Percentiles rank a stretch among this genome's conserved stretches.
Conservation (phyloP, 441 rosid species). For the Aquilaria agallochum region DNA sequence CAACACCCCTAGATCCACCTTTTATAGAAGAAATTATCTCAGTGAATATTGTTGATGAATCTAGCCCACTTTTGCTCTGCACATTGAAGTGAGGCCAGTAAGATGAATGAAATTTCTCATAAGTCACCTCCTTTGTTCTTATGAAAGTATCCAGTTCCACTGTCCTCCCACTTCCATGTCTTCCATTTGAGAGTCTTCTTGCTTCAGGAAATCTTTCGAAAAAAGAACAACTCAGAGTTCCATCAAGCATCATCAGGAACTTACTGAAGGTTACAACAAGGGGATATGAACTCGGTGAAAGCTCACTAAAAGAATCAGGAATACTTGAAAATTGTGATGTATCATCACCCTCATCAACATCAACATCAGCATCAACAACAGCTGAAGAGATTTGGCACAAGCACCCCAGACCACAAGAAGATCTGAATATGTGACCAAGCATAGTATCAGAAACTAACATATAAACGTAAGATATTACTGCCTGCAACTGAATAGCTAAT, state of each 20-base stretch:
- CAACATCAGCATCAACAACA: conserved; percentile 12
- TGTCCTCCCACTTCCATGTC: conserved; percentile 14
- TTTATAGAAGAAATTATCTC: conserved; percentile 56
- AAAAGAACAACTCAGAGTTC: conserved; percentile 42
- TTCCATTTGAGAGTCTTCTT: conserved; percentile 16
- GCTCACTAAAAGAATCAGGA: conserved; percentile 40
- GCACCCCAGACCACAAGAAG: conserved; percentile 16
- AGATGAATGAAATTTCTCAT: conserved; percentile 33
- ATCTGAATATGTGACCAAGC: conserved; percentile 27
- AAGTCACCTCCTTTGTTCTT: conserved; percentile 41
- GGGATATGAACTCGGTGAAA: conserved; percentile 30
- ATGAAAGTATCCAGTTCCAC: conserved; percentile 28
- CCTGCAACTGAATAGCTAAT: no score
- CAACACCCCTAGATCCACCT: conserved; percentile 33
- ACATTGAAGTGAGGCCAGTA: conserved; percentile 55
- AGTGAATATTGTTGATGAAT: conserved; percentile 45
- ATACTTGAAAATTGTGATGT: conserved; percentile 32
- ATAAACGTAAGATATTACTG: no score
- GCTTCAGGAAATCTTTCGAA: conserved; percentile 37
- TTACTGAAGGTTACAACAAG: conserved; percentile 44
- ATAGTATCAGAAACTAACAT: no score
- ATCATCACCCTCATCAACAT: conserved; percentile 28
- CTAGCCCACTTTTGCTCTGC: conserved; percentile 31
- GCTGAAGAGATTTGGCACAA: conserved; percentile 15
- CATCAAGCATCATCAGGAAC: conserved; percentile 64